Conservation (phyloP, 192 early-diverging fungal species). For the Umbelopsis isabellina region DNA sequence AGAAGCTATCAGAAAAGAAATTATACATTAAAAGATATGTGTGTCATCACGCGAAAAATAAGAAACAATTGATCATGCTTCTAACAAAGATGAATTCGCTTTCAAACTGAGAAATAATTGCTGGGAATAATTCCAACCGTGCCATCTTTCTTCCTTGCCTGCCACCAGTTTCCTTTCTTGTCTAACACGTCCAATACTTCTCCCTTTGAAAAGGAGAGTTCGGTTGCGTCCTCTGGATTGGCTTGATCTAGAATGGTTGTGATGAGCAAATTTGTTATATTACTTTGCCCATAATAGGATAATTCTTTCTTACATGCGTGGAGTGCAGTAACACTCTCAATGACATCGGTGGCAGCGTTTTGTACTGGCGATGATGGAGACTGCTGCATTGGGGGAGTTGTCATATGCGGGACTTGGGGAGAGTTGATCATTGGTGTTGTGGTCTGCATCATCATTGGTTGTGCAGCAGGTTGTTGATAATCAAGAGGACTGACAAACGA, state of each 20-base stretch:
- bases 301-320: background rate
- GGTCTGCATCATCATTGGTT: slow-evolving; percentile 10
- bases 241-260: slow-evolving; percentile 63
- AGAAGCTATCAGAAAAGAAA: slow-evolving; percentile 2
- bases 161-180: slow-evolving; percentile 98
- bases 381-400: background rate
- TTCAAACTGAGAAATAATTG: slow-evolving; percentile 64
- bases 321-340: background rate
- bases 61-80: background rate
- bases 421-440: slow-evolving; percentile 6
- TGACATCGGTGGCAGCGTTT: slow-evolving; percentile 41
- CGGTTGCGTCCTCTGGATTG: slow-evolving; percentile 89
- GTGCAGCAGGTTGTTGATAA: background rate
- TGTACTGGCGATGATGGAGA: background rate
- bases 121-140: slow-evolving; percentile 85
- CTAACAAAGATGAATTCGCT: slow-evolving; percentile 1
- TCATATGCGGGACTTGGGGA: slow-evolving; percentile 8
- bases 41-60: background rate
- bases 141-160: slow-evolving; percentile 80
- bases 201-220: slow-evolving; percentile 86
- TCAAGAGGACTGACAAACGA: slow-evolving; percentile 8
- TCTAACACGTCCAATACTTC: slow-evolving; percentile 86
- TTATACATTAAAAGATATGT: slow-evolving; percentile 17
- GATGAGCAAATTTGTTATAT: background rate
- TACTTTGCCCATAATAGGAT: too few species aligned